Base-by-base conservation (phyloP, 1,284 basidiomycete genomes). In the Trichosporon sp. region DNA sequence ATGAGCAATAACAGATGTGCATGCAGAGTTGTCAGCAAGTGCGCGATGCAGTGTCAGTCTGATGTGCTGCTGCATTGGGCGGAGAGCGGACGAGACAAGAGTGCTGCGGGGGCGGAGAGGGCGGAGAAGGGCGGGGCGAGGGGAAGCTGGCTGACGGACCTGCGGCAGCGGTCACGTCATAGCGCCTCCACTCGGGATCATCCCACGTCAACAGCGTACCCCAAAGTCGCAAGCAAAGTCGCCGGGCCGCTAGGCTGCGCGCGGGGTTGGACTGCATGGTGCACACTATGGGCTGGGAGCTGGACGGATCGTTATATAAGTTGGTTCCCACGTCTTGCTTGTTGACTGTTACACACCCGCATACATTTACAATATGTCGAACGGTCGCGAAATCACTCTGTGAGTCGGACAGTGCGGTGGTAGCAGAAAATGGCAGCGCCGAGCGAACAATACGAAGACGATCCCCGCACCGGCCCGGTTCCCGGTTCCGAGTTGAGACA, bases 161-260 rank as follows among this genome's bases (percentile, higher is more conserved):
- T n/a, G 37, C 33, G 59, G 25, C 57, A 62, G 49, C 14, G 25
- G 25, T 54, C 49, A 54, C 49, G 49, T 54, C 49, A 54, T 54
- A 54, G 49, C 7, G 13, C 49, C 49, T 54, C 49, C 49, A 54
- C 49, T 9, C 2, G 14, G 27, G 49, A 54, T 31, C 49, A 54
- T 54, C 49, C 27, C 49, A 54, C 49, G 49, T 29, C 49, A 54
- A 29, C 49, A 52, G 46, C 7, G 21, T 5, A 49, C 25, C 46
- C 46, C 46, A 27, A 52, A 40, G 6, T 16, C 46, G 11, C 27
- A 14, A 34, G 33, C 33, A 34, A 34, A 34, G 33, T 8, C 8
- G 7, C 33, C 33, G 33, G 8, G n/a, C n/a, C n/a, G n/a, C n/a
- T n/a, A n/a, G n/a, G n/a, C n/a, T n/a, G n/a, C n/a, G n/a, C n/a